These are phyloP conservation scores for Hylodesmum podocarpum DNA, from an alignment of 306 rosid genomes.

Conservation along the genomic window DNA sequence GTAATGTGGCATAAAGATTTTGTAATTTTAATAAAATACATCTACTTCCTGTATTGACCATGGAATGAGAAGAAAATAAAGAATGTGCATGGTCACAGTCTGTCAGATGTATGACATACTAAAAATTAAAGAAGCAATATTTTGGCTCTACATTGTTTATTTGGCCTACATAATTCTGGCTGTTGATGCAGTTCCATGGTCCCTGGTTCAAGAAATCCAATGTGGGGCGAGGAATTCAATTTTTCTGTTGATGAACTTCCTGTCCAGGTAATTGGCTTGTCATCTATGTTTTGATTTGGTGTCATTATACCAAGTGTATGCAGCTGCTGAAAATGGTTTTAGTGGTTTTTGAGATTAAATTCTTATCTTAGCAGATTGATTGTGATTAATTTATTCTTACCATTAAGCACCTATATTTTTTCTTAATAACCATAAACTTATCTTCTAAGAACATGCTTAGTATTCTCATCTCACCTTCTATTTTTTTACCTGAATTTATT, in stretches of 20 bases:
- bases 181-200: constrained; percentile 85
- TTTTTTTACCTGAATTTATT: background rate
- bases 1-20: constrained; percentile 2
- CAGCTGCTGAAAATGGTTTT: constrained; percentile 20
- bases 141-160: constrained; percentile 9
- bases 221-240: constrained; percentile 99
- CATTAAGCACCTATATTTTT: background rate
- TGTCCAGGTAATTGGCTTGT: constrained; percentile 63
- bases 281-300: constrained; percentile 8
- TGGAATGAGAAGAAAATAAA: constrained; percentile 11
- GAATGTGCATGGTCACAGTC: background rate
- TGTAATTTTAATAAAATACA: constrained; percentile 3
- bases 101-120: background rate
- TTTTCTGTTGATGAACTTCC: constrained; percentile 96
- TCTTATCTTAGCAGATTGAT: constrained; percentile 7
- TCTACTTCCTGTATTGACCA: background rate
- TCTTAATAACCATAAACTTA: background rate
- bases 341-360: constrained; percentile 23
- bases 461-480: background rate
- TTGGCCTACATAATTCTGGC: constrained; percentile 30
- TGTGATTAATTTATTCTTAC: constrained; percentile 10
- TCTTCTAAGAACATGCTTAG: background rate
- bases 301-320: constrained; percentile 6
- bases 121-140: constrained; percentile 14
- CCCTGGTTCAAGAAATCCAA: constrained; percentile 99